A percentile compares a stretch with the other conserved stretches of the same genome.
Evolutionary conservation across 495 filamentous ascomycete genomes (phyloP).

Genomic region (Pyrenula aspistea): DNA sequence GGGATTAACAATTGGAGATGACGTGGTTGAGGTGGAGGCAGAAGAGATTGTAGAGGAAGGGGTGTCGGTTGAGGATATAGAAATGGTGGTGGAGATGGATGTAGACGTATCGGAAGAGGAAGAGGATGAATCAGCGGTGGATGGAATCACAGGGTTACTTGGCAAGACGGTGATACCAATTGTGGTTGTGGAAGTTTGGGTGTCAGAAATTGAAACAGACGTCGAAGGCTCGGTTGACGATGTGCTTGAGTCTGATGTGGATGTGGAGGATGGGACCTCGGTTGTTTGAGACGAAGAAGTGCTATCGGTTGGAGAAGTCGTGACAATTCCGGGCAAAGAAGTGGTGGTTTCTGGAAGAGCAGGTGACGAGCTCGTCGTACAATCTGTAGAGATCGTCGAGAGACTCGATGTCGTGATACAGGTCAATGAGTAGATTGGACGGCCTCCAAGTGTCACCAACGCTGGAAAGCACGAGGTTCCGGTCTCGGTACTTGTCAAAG

Average conservation of each 20-base stretch:
- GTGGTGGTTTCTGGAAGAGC: not conserved
- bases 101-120: not conserved
- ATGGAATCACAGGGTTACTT: no score
- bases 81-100: not conserved
- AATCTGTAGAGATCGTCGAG: not conserved
- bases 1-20: not conserved
- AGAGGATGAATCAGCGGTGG: not conserved
- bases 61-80: not conserved
- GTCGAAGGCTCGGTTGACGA: not conserved
- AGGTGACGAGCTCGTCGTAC: not conserved
- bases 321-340: not conserved
- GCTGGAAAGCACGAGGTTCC: not conserved
- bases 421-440: not conserved
- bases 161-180: no score
- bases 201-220: not conserved
- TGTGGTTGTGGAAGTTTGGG: not conserved
- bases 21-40: not conserved
- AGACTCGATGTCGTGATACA: not conserved
- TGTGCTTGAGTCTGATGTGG: not conserved
- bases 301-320: not conserved
- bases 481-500: not conserved
- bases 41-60: not conserved
- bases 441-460: not conserved
- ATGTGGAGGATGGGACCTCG: not conserved
- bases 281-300: not conserved